These are phyloP conservation scores for Penicillium expansum DNA, from an alignment of 2,329 filamentous ascomycete genomes.

Conservation along the genomic window DNA sequence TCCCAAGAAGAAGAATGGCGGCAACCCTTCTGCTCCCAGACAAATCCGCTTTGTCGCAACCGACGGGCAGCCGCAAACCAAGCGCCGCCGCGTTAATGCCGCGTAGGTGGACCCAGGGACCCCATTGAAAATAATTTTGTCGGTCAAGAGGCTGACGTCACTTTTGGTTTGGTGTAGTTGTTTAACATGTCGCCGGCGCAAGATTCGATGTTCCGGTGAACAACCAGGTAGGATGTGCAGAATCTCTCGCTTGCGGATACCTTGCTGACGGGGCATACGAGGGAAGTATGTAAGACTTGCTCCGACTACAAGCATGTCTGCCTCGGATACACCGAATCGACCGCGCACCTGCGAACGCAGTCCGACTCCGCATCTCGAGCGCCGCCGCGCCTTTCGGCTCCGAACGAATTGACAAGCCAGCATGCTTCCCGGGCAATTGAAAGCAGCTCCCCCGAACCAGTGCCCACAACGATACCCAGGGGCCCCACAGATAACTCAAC, in stretches of 20 bases:
- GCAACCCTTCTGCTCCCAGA: constrained; percentile 32
- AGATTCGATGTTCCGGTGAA: constrained; percentile 72
- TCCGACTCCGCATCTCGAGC: constrained; percentile 29
- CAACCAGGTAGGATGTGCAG: constrained; percentile 51
- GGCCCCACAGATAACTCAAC: constrained; percentile 14
- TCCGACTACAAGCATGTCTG: constrained; percentile 68
- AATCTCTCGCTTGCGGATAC: not conserved
- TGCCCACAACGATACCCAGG: constrained; percentile 5
- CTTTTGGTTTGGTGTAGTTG: constrained; percentile 50
- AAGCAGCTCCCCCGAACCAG: constrained; percentile 30
- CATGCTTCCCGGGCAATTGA: constrained; percentile 19
- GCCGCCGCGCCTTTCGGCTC: constrained; percentile 17
- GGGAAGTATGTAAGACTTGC: constrained; percentile 64
- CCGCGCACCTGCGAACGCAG: constrained; percentile 33
- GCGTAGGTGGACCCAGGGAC: constrained; percentile 56
- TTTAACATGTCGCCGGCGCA: constrained; percentile 70
- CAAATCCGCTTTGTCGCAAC: constrained; percentile 77
- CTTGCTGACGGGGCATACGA: constrained; percentile 6
- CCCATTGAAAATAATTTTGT: not conserved
- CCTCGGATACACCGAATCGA: constrained; percentile 61
- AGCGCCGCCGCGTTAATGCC: constrained; percentile 73
- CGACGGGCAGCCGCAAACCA: constrained; percentile 75
- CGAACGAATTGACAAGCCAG: constrained; percentile 18
- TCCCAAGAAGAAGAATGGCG: constrained; percentile 37
- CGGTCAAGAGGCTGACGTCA: constrained; percentile 10